These are phyloP conservation scores for Ambrosiella beaveri DNA, from an alignment of 2,329 filamentous ascomycete species.

Conservation along the genomic window DNA sequence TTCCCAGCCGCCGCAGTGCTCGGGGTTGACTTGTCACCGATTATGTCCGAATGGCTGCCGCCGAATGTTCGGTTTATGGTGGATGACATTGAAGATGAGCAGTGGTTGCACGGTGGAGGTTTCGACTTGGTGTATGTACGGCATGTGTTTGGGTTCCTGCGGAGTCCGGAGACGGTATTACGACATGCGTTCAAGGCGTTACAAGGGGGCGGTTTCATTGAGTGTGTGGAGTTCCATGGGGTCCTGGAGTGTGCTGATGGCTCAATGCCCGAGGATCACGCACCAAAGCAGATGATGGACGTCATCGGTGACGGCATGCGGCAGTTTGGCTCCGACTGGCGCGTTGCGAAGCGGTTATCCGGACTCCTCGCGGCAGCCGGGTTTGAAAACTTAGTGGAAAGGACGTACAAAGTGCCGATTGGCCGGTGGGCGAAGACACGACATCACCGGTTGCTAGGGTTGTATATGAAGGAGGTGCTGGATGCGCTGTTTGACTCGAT, in stretches of 20 bases:
- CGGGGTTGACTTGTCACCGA: slow-evolving; percentile 28
- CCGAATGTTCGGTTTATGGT: slow-evolving; percentile 45
- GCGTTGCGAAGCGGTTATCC: slow-evolving; percentile 20
- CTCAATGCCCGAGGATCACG: slow-evolving; percentile 26
- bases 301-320: slow-evolving; percentile 19
- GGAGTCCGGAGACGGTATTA: slow-evolving; percentile 33
- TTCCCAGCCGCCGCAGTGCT: slow-evolving; percentile 25
- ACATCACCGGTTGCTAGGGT: slow-evolving; percentile 24
- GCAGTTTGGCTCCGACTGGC: slow-evolving; percentile 24
- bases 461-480: slow-evolving; percentile 28
- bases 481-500: slow-evolving; percentile 24
- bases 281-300: slow-evolving; percentile 21
- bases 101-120: slow-evolving; percentile 31
- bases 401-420: slow-evolving; percentile 26
- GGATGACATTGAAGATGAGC: slow-evolving; percentile 40
- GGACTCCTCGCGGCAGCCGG: slow-evolving; percentile 24
- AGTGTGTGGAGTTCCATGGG: slow-evolving; percentile 30
- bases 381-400: slow-evolving; percentile 25
- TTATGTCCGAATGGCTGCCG: slow-evolving; percentile 33
- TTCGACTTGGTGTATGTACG: slow-evolving; percentile 40
- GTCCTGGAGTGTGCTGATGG: slow-evolving; percentile 27
- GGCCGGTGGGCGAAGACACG: slow-evolving; percentile 24
- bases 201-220: slow-evolving; percentile 31
- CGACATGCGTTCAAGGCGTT: slow-evolving; percentile 20
- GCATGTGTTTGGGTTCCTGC: slow-evolving; percentile 32